Evolutionary conservation across 176 grass and related monocot genomes (phyloP).

Genomic region (Dactylis glomerata): DNA sequence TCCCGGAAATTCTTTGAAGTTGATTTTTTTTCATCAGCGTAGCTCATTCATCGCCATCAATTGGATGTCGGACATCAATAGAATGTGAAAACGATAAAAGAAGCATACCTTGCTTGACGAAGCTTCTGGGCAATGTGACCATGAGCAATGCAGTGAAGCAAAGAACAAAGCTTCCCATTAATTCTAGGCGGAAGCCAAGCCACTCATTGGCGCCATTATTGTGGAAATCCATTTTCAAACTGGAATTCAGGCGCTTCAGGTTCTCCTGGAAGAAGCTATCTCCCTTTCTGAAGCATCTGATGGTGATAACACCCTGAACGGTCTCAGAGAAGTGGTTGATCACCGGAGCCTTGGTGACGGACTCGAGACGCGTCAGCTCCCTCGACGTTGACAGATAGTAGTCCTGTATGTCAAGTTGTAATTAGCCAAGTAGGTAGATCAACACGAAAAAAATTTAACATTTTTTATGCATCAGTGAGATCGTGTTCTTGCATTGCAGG

Average conservation of each 20-base stretch:
- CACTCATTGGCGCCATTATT: conserved; percentile 90
- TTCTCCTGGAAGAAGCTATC: conserved; percentile 69
- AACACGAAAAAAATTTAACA: not conserved
- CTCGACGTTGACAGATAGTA: conserved; percentile 83
- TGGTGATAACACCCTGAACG: conserved; percentile 79
- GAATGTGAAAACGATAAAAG: not conserved
- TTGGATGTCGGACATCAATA: not conserved
- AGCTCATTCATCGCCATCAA: not conserved
- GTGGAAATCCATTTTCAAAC: conserved; percentile 90
- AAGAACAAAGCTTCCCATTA: conserved; percentile 74
- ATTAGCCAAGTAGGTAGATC: not conserved
- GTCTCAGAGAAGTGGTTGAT: conserved; percentile 98
- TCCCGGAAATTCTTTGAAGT: not conserved
- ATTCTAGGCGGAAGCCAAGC: conserved; percentile 79
- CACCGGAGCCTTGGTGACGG: conserved; percentile 91
- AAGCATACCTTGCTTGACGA: conserved; percentile 63
- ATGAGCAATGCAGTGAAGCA: conserved; percentile 80
- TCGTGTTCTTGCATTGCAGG: not conserved
- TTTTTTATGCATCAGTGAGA: too few relatives aligned
- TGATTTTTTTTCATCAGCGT: not conserved
- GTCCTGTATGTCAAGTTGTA: conserved; percentile 17
- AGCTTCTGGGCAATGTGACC: conserved; percentile 62
- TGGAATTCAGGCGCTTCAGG: conserved; percentile 64
- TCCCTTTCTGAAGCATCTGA: conserved; percentile 82
- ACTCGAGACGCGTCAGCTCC: conserved; percentile 74